Percentiles rank a stretch among this genome's conserved stretches.
Evolutionary conservation across 2,329 filamentous ascomycete species (phyloP).

Genomic region (Stagonosporopsis chrysanthemi): DNA sequence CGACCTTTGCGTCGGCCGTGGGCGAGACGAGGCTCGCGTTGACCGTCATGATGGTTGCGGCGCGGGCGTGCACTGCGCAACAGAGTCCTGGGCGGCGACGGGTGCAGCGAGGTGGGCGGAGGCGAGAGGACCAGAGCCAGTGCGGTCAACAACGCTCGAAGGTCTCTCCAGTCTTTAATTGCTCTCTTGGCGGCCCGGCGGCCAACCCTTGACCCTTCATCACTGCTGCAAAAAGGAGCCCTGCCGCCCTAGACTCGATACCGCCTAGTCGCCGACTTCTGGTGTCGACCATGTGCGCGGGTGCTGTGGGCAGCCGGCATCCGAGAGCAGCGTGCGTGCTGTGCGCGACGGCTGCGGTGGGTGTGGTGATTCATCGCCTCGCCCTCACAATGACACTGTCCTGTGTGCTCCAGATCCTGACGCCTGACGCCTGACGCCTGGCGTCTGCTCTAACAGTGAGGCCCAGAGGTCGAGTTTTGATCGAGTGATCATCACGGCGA

Average conservation of each 20-base stretch:
- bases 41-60: conserved; percentile 39
- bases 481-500: conserved; percentile 10
- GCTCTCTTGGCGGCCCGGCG: conserved; percentile 13
- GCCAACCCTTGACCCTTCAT: conserved; percentile 15
- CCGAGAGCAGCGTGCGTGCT: conserved; percentile 6
- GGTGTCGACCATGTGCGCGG: background rate
- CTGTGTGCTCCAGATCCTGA: background rate
- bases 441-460: background rate
- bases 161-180: conserved; percentile 20
- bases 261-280: conserved; percentile 19
- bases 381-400: background rate
- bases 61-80: conserved; percentile 3
- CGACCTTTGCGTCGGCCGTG: conserved; percentile 48
- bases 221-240: conserved; percentile 7
- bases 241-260: conserved; percentile 11
- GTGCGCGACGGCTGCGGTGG: background rate
- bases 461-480: conserved; percentile 6
- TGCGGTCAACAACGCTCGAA: conserved; percentile 11
- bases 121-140: conserved; percentile 12
- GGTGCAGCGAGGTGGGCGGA: conserved; percentile 2
- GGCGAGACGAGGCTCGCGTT: conserved; percentile 52
- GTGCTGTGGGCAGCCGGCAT: background rate
- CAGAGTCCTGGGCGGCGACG: conserved; percentile 4
- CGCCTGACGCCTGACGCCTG: no score
- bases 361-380: background rate